Conservation (phyloP, 1,139 yeast species). For the Casaregolazyma suthepensis region DNA sequence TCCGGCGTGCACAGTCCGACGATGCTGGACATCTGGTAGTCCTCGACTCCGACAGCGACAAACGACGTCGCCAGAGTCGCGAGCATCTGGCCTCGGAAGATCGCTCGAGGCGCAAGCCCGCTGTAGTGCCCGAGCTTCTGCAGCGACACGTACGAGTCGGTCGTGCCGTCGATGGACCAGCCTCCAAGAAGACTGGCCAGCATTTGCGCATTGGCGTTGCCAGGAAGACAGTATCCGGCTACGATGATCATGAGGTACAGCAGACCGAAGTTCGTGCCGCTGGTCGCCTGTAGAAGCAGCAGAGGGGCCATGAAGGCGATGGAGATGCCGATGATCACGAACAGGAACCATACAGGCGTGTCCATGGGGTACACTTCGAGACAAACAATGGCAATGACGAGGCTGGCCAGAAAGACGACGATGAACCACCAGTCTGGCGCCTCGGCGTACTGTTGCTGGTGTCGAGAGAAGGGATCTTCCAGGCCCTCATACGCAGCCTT, state of each 20-base stretch:
- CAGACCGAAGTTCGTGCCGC: conserved; percentile 47
- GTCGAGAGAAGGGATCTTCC: conserved; percentile 47
- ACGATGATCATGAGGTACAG: conserved; percentile 50
- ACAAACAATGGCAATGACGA: conserved; percentile 45
- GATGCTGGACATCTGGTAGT: conserved; percentile 40
- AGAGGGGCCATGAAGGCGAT: conserved; percentile 46
- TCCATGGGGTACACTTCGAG: conserved; percentile 25
- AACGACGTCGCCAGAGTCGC: conserved; percentile 33
- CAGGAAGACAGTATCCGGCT: conserved; percentile 57
- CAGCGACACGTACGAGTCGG: conserved; percentile 43
- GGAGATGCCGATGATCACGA: conserved; percentile 50
- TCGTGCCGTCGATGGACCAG: conserved; percentile 49
- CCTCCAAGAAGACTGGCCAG: conserved; percentile 51
- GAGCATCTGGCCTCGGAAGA: conserved; percentile 48
- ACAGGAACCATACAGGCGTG: conserved; percentile 48
- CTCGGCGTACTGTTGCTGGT: conserved; percentile 50
- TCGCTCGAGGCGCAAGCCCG: conserved; percentile 49
- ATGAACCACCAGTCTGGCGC: conserved; percentile 58
- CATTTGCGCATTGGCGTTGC: conserved; percentile 54
- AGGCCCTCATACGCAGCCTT: conserved; percentile 17
- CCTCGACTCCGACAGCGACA: conserved; percentile 41
- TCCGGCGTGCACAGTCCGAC: conserved; percentile 18
- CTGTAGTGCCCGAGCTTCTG: conserved; percentile 52
- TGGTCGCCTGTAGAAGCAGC: conserved; percentile 46
- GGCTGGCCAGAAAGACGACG: conserved; percentile 40